phyloP scores from a whole-genome alignment of 2,329 filamentous ascomycete genomes.

The Paecilomyces variotii region DNA sequence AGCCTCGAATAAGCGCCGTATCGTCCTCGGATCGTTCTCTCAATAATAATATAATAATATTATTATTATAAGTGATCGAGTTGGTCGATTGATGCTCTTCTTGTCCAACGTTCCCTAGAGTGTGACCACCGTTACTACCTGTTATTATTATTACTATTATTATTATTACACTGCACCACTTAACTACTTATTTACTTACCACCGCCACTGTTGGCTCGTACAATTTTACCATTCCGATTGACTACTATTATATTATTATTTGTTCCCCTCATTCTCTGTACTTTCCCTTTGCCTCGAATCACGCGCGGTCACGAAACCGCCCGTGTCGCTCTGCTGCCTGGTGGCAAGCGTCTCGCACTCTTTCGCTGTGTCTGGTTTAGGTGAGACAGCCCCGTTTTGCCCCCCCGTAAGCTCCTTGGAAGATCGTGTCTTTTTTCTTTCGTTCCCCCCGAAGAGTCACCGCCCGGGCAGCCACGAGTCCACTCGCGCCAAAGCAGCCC shows the following conservation, averaged over 20 bases:
- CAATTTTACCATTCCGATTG: too few species aligned
- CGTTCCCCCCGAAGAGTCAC: not conserved
- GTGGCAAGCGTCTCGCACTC: not conserved
- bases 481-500: not conserved
- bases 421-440: not conserved
- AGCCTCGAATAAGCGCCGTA: not conserved
- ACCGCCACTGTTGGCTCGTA: too few species aligned
- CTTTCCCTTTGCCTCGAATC: too few species aligned
- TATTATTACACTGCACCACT: not conserved
- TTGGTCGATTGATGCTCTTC: not conserved
- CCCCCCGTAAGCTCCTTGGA: not conserved
- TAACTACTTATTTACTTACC: too few species aligned
- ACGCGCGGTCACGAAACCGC: too few species aligned
- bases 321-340: not conserved
- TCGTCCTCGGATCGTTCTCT: not conserved
- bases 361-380: not conserved
- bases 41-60: not conserved
- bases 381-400: slow-evolving; percentile 1
- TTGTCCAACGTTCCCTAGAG: not conserved
- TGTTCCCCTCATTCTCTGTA: too few species aligned
- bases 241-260: too few species aligned
- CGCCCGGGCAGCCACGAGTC: not conserved
- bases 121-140: not conserved
- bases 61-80: not conserved
- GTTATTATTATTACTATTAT: not conserved